Percentiles rank a stretch among this genome's conserved stretches.
Conservation (phyloP, 2,329 filamentous ascomycete genomes). For the Rosellinia necatrix region DNA sequence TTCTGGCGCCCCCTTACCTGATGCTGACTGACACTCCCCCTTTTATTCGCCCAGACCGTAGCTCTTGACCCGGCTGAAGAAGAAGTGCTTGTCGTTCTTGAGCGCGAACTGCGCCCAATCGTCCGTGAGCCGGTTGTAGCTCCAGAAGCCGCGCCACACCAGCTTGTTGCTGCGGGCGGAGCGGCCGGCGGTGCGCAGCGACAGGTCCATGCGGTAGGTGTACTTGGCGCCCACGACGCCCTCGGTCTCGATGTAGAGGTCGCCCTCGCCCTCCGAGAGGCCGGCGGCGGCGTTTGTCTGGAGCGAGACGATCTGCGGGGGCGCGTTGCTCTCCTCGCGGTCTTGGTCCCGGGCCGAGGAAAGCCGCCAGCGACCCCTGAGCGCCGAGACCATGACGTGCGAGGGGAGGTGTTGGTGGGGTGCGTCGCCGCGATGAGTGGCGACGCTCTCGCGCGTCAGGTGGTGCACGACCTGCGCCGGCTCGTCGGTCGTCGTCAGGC, state of each 20-base stretch:
- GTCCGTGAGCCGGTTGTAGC: conserved; percentile 85
- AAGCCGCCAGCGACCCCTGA: conserved; percentile 60
- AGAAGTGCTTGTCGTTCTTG: conserved; percentile 67
- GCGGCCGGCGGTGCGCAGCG: conserved; percentile 66
- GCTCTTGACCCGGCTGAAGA: conserved; percentile 69
- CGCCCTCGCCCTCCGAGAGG: conserved; percentile 59
- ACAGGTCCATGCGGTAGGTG: conserved; percentile 80
- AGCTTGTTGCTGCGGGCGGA: conserved; percentile 80
- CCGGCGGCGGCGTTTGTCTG: neutral
- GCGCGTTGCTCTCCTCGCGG: conserved; percentile 28
- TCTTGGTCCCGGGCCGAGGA: conserved; percentile 43
- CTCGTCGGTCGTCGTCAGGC: conserved; percentile 78
- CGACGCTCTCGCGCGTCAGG: conserved; percentile 72
- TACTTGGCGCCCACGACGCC: conserved; percentile 76
- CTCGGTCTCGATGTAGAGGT: conserved; percentile 84
- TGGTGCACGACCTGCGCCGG: conserved; percentile 87
- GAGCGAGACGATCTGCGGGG: neutral
- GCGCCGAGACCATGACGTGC: conserved; percentile 69
- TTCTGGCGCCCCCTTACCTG: too few species aligned
- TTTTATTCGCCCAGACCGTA: conserved; percentile 56
- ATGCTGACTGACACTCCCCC: too few species aligned
- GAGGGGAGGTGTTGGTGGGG: conserved; percentile 47
- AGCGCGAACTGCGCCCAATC: conserved; percentile 83
- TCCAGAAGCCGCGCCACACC: conserved; percentile 87
- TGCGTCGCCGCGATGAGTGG: conserved; percentile 45